These are phyloP conservation scores for Candida sanyaensis DNA, from an alignment of 1,139 yeast genomes.

Conservation along the genomic window DNA sequence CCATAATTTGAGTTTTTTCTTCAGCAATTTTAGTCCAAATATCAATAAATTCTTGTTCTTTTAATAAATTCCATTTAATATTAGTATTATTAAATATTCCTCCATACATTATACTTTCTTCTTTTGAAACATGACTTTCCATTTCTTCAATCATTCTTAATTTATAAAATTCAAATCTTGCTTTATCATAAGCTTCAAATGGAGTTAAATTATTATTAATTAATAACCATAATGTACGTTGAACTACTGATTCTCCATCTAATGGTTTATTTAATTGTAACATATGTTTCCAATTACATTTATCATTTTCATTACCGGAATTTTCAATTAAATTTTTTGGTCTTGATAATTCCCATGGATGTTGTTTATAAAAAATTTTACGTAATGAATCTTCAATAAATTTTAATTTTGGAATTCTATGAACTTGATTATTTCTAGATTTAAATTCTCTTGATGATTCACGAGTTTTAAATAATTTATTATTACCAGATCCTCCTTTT, in stretches of 20 bases:
- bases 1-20: conserved; percentile 51
- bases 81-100: conserved; percentile 60
- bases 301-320: conserved; percentile 52
- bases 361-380: conserved; percentile 81
- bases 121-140: conserved; percentile 70
- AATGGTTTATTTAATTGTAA: conserved; percentile 71
- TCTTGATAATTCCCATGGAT: conserved; percentile 97
- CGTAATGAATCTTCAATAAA: conserved; percentile 85
- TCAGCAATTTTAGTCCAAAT: conserved; percentile 76
- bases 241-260: conserved; percentile 94
- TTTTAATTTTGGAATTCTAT: conserved; percentile 61
- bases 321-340: conserved; percentile 88
- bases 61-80: conserved; percentile 65
- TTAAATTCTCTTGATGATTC: conserved; percentile 23
- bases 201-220: conserved; percentile 17
- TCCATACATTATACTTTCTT: conserved; percentile 86
- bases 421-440: conserved; percentile 34
- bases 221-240: conserved; percentile 77
- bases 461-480: conserved; percentile 47
- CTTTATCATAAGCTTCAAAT: conserved; percentile 76
- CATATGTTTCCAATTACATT: conserved; percentile 76
- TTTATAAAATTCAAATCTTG: conserved; percentile 85
- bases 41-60: conserved; percentile 71
- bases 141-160: conserved; percentile 84
- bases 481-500: too few species aligned